These are phyloP conservation scores for Wickerhamiella occidentalis DNA, from an alignment of 805 yeast genomes.

Conservation along the genomic window DNA sequence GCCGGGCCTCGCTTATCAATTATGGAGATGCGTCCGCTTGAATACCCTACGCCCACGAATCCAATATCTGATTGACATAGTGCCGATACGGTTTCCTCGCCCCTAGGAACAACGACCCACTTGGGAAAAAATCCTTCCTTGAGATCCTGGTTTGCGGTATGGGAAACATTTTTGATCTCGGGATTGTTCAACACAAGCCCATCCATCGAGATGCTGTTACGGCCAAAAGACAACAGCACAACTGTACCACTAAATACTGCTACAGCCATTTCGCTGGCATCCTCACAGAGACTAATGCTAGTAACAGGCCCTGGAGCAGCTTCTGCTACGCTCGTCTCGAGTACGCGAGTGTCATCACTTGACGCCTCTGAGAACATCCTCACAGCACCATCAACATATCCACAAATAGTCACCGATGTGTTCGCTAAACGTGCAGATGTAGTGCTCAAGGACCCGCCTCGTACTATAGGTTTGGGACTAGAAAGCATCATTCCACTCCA, in stretches of 20 bases:
- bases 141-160: slow-evolving; percentile 39
- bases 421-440: slow-evolving; percentile 41
- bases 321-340: slow-evolving; percentile 46
- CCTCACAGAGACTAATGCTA: slow-evolving; percentile 62
- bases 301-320: slow-evolving; percentile 34
- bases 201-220: slow-evolving; percentile 30
- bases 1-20: slow-evolving; percentile 71
- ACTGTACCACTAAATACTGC: slow-evolving; percentile 62
- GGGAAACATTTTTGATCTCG: slow-evolving; percentile 35
- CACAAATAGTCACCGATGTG: slow-evolving; percentile 40
- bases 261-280: slow-evolving; percentile 61
- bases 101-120: slow-evolving; percentile 34
- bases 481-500: slow-evolving; percentile 71
- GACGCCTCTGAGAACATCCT: slow-evolving; percentile 73
- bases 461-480: slow-evolving; percentile 40
- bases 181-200: slow-evolving; percentile 15
- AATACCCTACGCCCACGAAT: slow-evolving; percentile 70
- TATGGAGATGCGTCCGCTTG: slow-evolving; percentile 59
- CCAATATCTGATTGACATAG: slow-evolving; percentile 64
- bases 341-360: slow-evolving; percentile 51
- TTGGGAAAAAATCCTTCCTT: slow-evolving; percentile 54
- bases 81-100: slow-evolving; percentile 43
- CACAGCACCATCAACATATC: slow-evolving; percentile 71
- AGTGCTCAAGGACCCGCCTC: slow-evolving; percentile 68
- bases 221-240: slow-evolving; percentile 58